Evolutionary conservation across 2,329 filamentous ascomycete genomes (phyloP).

Genomic region (Didymosphaeria variabile): DNA sequence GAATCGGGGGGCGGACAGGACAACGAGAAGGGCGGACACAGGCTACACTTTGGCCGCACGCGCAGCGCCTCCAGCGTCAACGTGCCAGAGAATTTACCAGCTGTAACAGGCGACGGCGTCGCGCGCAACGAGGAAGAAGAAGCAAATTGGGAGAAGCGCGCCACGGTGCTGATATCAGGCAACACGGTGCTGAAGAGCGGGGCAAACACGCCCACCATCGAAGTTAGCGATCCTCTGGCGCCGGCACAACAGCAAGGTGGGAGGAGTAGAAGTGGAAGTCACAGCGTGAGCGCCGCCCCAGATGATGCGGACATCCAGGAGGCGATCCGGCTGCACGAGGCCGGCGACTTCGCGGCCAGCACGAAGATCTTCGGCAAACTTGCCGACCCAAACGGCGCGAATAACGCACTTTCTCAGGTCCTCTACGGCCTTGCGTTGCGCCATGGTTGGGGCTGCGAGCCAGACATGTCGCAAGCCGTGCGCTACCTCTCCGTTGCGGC

Average conservation of each 20-base stretch:
- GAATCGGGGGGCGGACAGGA: constrained; percentile 20
- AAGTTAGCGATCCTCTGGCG: constrained; percentile 28
- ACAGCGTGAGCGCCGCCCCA: constrained; percentile 47
- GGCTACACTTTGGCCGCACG: constrained; percentile 70
- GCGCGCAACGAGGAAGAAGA: constrained; percentile 55
- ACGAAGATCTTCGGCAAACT: constrained; percentile 86
- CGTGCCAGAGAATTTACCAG: constrained; percentile 81
- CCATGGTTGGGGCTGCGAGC: constrained; percentile 91
- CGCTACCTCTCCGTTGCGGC: constrained; percentile 88
- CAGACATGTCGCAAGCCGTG: constrained; percentile 77
- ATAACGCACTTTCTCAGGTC: constrained; percentile 94
- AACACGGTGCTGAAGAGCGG: constrained; percentile 55
- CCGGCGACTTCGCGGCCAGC: constrained; percentile 77
- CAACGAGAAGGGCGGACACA: constrained; percentile 40
- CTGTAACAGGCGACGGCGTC: constrained; percentile 65
- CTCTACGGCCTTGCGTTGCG: constrained; percentile 91
- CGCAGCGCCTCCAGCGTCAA: constrained; percentile 69
- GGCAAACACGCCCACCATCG: constrained; percentile 39
- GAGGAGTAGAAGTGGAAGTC: constrained; percentile 38
- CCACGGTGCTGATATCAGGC: constrained; percentile 81
- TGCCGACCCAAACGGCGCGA: constrained; percentile 82
- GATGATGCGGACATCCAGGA: constrained; percentile 79
- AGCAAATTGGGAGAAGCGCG: constrained; percentile 89
- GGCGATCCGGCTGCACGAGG: constrained; percentile 93
- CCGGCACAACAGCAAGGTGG: constrained; percentile 3